Evolutionary conservation across 306 rosid species (phyloP).

Genomic region (Canavalia ensiformis): DNA sequence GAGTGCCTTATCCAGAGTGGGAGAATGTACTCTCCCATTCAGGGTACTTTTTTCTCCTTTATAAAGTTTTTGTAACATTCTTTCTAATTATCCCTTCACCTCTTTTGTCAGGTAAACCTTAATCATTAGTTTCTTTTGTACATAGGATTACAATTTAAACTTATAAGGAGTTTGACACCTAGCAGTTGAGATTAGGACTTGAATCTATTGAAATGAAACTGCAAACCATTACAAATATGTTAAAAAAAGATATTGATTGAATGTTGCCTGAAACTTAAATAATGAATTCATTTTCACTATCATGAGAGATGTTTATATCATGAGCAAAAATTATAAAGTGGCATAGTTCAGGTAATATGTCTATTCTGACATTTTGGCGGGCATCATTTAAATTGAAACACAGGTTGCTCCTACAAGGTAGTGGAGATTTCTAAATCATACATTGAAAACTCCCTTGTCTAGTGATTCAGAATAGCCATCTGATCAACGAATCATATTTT

Average conservation of each 20-base stretch:
- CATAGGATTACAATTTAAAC: conserved; percentile 17
- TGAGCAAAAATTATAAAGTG: neutral
- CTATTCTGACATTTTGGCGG: neutral
- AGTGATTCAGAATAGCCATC: conserved; percentile 26
- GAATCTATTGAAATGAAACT: conserved; percentile 20
- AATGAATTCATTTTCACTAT: conserved; percentile 35
- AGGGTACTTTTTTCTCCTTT: neutral
- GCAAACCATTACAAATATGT: neutral
- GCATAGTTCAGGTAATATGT: conserved; percentile 11
- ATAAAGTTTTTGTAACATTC: neutral
- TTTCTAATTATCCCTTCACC: conserved; percentile 31
- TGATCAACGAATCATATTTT: conserved; percentile 5
- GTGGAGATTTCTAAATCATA: conserved; percentile 37
- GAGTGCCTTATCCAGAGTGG: conserved; percentile 37
- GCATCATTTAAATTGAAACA: conserved; percentile 30
- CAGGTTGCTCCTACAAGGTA: conserved; percentile 22
- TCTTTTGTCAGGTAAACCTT: conserved; percentile 21
- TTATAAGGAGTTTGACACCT: conserved; percentile 15
- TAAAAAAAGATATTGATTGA: conserved; percentile 17
- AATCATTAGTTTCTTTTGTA: conserved; percentile 14
- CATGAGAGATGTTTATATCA: conserved; percentile 2
- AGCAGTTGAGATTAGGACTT: conserved; percentile 17
- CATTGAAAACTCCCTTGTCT: conserved; percentile 17
- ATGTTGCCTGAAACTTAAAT: neutral
- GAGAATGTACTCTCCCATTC: conserved; percentile 8